Conservation (phyloP, 768 basidiomycete genomes). For the Pisolithus tinctorius region DNA sequence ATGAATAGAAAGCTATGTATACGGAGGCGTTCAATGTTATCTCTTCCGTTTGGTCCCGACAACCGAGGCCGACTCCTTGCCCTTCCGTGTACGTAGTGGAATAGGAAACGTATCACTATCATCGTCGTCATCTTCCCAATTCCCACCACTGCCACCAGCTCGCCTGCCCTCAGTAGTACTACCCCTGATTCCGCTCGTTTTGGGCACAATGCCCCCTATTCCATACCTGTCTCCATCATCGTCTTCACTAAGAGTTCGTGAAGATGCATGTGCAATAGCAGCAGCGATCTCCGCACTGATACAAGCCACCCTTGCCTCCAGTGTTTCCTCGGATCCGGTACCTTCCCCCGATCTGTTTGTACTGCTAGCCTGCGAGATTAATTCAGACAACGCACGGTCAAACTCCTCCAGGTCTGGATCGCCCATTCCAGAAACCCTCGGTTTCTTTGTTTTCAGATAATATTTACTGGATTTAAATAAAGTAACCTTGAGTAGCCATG, state of each 20-base stretch:
- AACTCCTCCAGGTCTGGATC: conserved; percentile 64
- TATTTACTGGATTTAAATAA: conserved; percentile 48
- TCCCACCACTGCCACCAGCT: conserved; percentile 20
- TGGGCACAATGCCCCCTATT: conserved; percentile 47
- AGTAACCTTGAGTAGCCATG: not conserved
- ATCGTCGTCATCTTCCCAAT: conserved; percentile 59
- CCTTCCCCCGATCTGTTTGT: conserved; percentile 28
- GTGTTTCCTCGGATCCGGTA: conserved; percentile 30
- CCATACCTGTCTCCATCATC: conserved; percentile 46
- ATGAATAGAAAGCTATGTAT: conserved; percentile 6
- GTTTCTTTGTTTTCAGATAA: conserved; percentile 71
- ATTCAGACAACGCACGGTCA: conserved; percentile 66
- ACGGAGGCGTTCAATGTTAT: conserved; percentile 26
- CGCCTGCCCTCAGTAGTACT: conserved; percentile 17
- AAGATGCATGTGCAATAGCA: conserved; percentile 69
- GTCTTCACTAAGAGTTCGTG: conserved; percentile 50
- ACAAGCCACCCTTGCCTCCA: conserved; percentile 65
- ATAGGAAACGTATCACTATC: conserved; percentile 65
- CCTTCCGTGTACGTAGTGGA: conserved; percentile 63
- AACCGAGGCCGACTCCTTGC: conserved; percentile 41
- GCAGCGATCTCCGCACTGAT: conserved; percentile 78
- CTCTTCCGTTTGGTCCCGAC: conserved; percentile 62
- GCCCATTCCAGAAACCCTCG: conserved; percentile 41
- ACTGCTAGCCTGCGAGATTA: conserved; percentile 48
- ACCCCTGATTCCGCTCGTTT: conserved; percentile 58